Percentiles rank a stretch among this genome's conserved stretches.
These are phyloP conservation scores for Plasmodium gonderi DNA, from an alignment of 169 alveolate species.

Conservation along the genomic window DNA sequence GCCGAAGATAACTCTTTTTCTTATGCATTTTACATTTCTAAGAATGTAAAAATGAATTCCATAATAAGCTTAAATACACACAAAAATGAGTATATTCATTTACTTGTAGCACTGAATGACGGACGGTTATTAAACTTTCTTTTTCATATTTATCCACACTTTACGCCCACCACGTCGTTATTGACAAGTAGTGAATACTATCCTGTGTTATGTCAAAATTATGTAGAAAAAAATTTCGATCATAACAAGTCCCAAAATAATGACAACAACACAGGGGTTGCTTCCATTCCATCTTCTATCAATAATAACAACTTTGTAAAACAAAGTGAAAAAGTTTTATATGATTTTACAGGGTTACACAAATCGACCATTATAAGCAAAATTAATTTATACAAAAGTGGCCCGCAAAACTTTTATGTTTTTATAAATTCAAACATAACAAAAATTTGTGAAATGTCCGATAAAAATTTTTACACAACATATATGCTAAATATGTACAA, in stretches of 20 bases:
- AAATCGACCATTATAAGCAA: conserved; percentile 30
- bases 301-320: conserved; percentile 18
- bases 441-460: conserved; percentile 61
- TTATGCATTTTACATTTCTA: conserved; percentile 50
- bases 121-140: conserved; percentile 19
- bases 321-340: conserved; percentile 32
- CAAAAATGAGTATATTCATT: conserved; percentile 27
- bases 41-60: conserved; percentile 50
- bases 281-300: background rate
- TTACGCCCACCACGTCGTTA: background rate
- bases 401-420: background rate
- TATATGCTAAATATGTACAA: conserved; percentile 15
- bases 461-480: conserved; percentile 64
- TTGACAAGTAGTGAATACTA: background rate
- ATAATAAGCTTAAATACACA: conserved; percentile 37
- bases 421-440: conserved; percentile 64
- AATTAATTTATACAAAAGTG: conserved; percentile 11
- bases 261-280: background rate
- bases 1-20: conserved; percentile 43
- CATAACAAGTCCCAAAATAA: background rate
- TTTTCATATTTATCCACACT: conserved; percentile 17
- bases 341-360: conserved; percentile 68
- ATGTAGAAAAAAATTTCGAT: background rate
- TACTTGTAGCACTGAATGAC: conserved; percentile 39
- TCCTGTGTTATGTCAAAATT: conserved; percentile 10